Base-by-base conservation (phyloP, 805 yeast genomes). In the Lachancea meyersii region DNA sequence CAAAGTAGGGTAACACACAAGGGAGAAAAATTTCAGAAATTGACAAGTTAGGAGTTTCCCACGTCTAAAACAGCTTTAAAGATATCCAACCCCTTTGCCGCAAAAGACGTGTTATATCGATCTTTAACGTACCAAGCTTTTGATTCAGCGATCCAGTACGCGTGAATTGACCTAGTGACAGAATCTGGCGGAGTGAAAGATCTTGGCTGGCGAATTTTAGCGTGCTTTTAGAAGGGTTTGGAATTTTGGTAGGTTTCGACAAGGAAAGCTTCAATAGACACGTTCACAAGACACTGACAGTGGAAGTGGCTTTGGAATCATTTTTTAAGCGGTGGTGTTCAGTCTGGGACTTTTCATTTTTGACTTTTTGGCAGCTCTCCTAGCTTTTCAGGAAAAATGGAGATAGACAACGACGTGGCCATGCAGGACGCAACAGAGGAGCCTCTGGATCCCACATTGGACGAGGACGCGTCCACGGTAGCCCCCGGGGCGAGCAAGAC, bases 331-430 rank as follows among this genome's bases (percentile, higher is more conserved):
- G 10, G n/a, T n/a, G n/a, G n/a, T n/a, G n/a, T n/a, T n/a, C n/a
- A n/a, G n/a, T n/a, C n/a, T n/a, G n/a, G n/a, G n/a, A n/a, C n/a
- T n/a, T n/a, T n/a, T n/a, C n/a, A n/a, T n/a, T n/a, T n/a, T n/a
- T n/a, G n/a, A n/a, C n/a, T n/a, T n/a, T n/a, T n/a, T n/a, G n/a
- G n/a, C n/a, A n/a, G n/a, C n/a, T n/a, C n/a, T n/a, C n/a, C n/a
- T n/a, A n/a, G n/a, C n/a, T n/a, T n/a, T n/a, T n/a, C n/a, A n/a
- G n/a, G n/a, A 17, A 14, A n/a, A 20, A 83, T 82, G 89, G 88
- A 82, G 52, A 69, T 80, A 63, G 91, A 84, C 60, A 75, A 83
- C 43, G 94, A 84, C 61, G 82, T 82, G 46, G 88, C 84, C 51
- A 84, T 84, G 93, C 89, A 82, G 62, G 93, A 84, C 57, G 87